Conservation (phyloP, 108 stramenopile species). For the Aurantiochytrium sp. region DNA sequence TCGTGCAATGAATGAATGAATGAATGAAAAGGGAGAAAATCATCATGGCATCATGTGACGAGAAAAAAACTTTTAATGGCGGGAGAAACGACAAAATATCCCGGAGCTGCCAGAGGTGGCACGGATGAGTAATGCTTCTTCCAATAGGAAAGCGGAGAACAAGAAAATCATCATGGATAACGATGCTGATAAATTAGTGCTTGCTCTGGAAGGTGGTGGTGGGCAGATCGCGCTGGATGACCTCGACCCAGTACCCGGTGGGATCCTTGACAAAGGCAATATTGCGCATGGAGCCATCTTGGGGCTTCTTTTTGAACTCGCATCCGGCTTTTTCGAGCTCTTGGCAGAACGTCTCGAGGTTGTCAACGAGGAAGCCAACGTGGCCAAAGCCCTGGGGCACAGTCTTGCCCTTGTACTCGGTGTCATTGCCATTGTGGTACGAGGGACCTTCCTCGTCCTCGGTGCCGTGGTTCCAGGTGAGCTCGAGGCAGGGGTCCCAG, state of each 20-base stretch:
- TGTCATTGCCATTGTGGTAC: conserved; percentile 77
- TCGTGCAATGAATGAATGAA: no score
- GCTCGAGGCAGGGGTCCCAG: conserved; percentile 51
- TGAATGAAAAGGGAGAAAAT: no score
- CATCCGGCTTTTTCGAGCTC: background rate
- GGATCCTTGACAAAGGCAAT: conserved; percentile 31
- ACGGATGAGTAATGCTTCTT: background rate
- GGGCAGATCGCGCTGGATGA: conserved; percentile 17
- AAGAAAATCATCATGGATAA: background rate
- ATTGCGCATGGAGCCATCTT: conserved; percentile 50
- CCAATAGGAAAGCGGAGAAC: background rate
- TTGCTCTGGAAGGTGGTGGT: background rate
- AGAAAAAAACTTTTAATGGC: no score
- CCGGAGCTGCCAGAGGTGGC: no score
- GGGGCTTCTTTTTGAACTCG: conserved; percentile 83
- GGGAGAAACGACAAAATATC: no score
- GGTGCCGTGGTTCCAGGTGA: conserved; percentile 83
- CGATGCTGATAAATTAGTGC: background rate
- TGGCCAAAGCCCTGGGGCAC: conserved; percentile 71
- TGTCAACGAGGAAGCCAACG: conserved; percentile 61
- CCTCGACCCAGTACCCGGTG: conserved; percentile 34
- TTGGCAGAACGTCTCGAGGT: conserved; percentile 40
- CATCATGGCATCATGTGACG: no score
- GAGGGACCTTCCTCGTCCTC: conserved; percentile 53
- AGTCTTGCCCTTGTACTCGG: background rate